Conservation (phyloP, 176 grass and related monocot species). For the Phoenix roebelenii region DNA sequence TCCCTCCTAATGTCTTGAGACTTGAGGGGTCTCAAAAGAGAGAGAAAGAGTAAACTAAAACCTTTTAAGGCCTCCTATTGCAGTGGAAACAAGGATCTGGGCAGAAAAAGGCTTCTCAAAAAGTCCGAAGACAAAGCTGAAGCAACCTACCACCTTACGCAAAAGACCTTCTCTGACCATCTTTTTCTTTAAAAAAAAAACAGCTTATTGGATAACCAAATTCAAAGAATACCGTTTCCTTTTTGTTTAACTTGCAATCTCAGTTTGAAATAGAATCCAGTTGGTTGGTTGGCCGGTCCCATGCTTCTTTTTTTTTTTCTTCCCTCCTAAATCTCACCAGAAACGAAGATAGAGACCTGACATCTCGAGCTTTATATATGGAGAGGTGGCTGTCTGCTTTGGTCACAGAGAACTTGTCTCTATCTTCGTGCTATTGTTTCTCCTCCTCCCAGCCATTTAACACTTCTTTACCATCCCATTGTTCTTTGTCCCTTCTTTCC, state of each 20-base stretch:
- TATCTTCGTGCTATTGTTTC: too few relatives aligned
- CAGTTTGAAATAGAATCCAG: conserved; percentile 14
- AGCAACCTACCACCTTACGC: conserved; percentile 56
- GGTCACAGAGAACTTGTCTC: too few relatives aligned
- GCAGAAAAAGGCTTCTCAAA: conserved; percentile 1
- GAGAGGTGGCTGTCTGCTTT: too few relatives aligned
- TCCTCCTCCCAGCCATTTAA: not conserved
- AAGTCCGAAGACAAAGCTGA: conserved; percentile 45
- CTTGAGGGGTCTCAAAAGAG: not conserved
- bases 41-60: not conserved
- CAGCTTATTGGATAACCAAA: too few relatives aligned
- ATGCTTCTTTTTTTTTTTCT: not conserved
- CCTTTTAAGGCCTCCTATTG: conserved; percentile 44
- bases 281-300: conserved; percentile 11
- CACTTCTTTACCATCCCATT: not conserved
- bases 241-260: conserved; percentile 45
- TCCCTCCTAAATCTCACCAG: conserved; percentile 3
- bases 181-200: too few relatives aligned
- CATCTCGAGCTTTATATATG: too few relatives aligned
- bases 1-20: not conserved
- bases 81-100: conserved; percentile 53
- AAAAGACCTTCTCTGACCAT: not conserved
- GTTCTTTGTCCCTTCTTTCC: not conserved
- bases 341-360: not conserved
- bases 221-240: not conserved